A percentile compares a stretch with the other conserved stretches of the same genome.
Evolutionary conservation across 2,329 filamentous ascomycete genomes (phyloP).

Genomic region (Aspergillus pseudoterreus): DNA sequence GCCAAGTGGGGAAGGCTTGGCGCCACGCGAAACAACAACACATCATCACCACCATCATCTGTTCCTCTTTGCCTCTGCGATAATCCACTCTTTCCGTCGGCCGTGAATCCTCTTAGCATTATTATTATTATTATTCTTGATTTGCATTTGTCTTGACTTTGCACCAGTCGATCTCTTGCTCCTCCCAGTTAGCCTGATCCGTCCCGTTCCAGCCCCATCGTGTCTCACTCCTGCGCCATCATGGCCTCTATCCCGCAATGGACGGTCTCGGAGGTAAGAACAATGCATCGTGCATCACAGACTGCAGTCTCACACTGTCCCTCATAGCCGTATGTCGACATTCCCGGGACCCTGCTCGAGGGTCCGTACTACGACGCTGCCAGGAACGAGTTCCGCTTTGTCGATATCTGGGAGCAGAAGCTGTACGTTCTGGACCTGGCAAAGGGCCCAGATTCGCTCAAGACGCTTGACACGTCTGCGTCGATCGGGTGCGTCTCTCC

Average conservation of each 20-base stretch:
- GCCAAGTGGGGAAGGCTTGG: background rate
- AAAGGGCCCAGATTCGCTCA: constrained; percentile 58
- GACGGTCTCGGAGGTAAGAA: constrained; percentile 44
- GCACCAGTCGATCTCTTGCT: background rate
- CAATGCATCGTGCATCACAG: background rate
- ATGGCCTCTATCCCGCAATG: constrained; percentile 41
- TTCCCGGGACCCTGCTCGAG: constrained; percentile 38
- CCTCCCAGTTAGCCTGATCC: background rate
- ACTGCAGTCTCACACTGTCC: constrained; percentile 9
- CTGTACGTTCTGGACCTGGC: constrained; percentile 68
- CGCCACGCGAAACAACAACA: background rate
- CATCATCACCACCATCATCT: background rate
- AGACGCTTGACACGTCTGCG: constrained; percentile 54
- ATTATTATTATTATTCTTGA: background rate
- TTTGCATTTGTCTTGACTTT: background rate
- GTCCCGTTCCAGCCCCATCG: background rate
- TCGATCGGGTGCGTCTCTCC: constrained; percentile 48
- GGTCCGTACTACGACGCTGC: constrained; percentile 38
- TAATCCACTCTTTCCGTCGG: background rate
- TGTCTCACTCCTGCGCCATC: constrained; percentile 5
- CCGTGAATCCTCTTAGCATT: background rate
- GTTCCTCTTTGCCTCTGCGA: background rate
- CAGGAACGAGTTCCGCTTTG: constrained; percentile 40
- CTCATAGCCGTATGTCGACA: constrained; percentile 36
- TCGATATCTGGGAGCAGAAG: constrained; percentile 73